Conservation (phyloP, 2,329 filamentous ascomycete species). For the Sclerotinia nivalis region DNA sequence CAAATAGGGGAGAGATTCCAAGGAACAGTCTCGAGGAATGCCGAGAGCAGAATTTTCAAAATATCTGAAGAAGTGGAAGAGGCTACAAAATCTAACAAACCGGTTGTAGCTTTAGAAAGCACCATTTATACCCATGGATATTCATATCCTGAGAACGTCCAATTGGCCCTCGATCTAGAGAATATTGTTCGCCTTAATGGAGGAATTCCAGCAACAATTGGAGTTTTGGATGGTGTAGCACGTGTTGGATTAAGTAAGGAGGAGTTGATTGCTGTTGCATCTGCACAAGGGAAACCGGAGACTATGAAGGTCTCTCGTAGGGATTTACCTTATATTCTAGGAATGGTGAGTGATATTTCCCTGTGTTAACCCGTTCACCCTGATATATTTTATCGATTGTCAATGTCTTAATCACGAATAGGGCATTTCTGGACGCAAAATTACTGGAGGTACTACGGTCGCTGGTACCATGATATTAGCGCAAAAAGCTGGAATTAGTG, state of each 20-base stretch:
- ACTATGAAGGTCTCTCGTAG: constrained; percentile 84
- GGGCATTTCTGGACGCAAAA: constrained; percentile 64
- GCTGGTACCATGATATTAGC: constrained; percentile 91
- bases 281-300: constrained; percentile 62
- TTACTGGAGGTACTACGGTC: constrained; percentile 91
- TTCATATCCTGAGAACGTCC: constrained; percentile 70
- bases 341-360: constrained; percentile 57
- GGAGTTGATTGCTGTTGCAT: constrained; percentile 70
- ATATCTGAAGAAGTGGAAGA: constrained; percentile 64
- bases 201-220: constrained; percentile 86
- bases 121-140: constrained; percentile 97
- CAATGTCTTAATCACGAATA: constrained; percentile 39
- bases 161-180: constrained; percentile 75
- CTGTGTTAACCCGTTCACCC: background rate
- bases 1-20: background rate
- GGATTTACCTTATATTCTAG: constrained; percentile 80
- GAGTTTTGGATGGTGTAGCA: constrained; percentile 79
- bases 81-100: constrained; percentile 71
- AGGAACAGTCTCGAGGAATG: background rate
- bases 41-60: background rate
- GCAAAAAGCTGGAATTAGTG: constrained; percentile 79
- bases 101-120: constrained; percentile 89
- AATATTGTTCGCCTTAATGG: constrained; percentile 78
- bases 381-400: constrained; percentile 7
- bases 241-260: constrained; percentile 73